These are phyloP conservation scores for Setaria viridis DNA, from an alignment of 202 grass and related monocot species.

Conservation along the genomic window DNA sequence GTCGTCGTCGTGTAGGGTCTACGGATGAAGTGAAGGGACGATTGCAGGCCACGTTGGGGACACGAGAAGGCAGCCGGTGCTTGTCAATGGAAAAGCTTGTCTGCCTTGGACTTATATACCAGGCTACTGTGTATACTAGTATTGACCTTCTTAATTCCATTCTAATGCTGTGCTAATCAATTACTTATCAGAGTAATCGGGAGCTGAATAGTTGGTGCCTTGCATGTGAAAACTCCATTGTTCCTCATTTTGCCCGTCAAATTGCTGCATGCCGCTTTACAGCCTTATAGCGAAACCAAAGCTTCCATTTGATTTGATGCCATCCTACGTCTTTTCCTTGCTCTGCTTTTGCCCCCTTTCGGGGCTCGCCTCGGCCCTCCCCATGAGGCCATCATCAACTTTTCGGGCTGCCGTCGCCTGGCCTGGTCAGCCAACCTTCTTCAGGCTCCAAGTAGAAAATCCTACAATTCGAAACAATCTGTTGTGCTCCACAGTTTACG, in stretches of 20 bases:
- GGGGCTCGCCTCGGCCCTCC: slow-evolving; percentile 34
- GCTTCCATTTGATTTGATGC: slow-evolving; percentile 60
- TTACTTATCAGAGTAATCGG: not conserved
- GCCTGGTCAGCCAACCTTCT: not conserved
- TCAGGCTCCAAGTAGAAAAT: not conserved
- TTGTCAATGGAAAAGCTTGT: slow-evolving; percentile 41
- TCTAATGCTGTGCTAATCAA: not conserved
- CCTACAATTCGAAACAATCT: not conserved
- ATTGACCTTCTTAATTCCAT: slow-evolving; percentile 2
- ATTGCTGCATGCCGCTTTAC: slow-evolving; percentile 43
- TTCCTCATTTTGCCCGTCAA: not conserved
- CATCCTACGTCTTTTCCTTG: slow-evolving; percentile 54
- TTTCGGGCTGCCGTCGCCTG: slow-evolving; percentile 6
- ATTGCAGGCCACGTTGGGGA: slow-evolving; percentile 43
- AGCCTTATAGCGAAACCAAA: slow-evolving; percentile 63
- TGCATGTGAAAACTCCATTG: not conserved
- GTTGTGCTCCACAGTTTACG: not conserved
- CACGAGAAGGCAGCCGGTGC: slow-evolving; percentile 28
- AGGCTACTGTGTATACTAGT: not conserved
- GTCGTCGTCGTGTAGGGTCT: slow-evolving; percentile 10
- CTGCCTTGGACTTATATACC: slow-evolving; percentile 26
- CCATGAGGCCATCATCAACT: slow-evolving; percentile 44
- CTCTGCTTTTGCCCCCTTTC: slow-evolving; percentile 38
- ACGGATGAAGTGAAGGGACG: slow-evolving; percentile 33
- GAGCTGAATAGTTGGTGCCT: not conserved